Percentiles rank a stretch among this genome's conserved stretches.
Conservation (phyloP, 2,329 filamentous ascomycete species). For the Fusarium denticulatum region DNA sequence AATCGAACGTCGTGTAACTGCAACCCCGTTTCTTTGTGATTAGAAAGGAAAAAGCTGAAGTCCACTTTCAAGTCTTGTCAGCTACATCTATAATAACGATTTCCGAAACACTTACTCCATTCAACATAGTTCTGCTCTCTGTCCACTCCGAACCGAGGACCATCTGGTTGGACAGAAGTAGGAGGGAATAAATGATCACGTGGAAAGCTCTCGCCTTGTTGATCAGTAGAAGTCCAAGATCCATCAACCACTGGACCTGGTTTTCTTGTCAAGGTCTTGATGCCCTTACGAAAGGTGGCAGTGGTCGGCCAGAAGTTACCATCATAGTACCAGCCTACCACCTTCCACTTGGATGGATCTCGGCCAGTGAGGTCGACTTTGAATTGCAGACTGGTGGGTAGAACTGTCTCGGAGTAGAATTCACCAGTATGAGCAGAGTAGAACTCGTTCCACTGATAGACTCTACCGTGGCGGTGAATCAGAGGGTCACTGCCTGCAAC, state of each 20-base stretch:
- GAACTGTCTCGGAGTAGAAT: constrained; percentile 54
- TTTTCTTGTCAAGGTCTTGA: background rate
- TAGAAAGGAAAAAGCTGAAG: constrained; percentile 60
- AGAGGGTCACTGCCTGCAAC: constrained; percentile 34
- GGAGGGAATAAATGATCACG: constrained; percentile 13
- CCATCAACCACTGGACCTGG: constrained; percentile 21
- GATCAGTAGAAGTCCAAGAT: constrained; percentile 17
- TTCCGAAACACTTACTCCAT: constrained; percentile 34
- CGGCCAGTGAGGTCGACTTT: constrained; percentile 60
- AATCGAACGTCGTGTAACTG: constrained; percentile 62
- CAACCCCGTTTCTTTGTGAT: constrained; percentile 59
- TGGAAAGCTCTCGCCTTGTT: background rate
- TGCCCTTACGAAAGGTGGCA: constrained; percentile 47
- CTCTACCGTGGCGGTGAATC: constrained; percentile 53
- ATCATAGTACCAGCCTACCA: constrained; percentile 65
- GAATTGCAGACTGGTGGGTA: constrained; percentile 58
- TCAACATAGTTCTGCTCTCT: constrained; percentile 25
- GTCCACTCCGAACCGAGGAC: constrained; percentile 13
- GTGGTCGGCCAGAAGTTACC: constrained; percentile 60
- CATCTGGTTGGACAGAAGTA: constrained; percentile 13
- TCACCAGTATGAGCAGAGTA: constrained; percentile 48
- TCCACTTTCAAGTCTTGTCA: constrained; percentile 49
- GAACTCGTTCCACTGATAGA: constrained; percentile 60
- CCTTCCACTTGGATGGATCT: constrained; percentile 60
- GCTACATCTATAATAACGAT: no score